phyloP scores from a whole-genome alignment of 139 green algal species.

The Limnomonas spitsbergensis region DNA sequence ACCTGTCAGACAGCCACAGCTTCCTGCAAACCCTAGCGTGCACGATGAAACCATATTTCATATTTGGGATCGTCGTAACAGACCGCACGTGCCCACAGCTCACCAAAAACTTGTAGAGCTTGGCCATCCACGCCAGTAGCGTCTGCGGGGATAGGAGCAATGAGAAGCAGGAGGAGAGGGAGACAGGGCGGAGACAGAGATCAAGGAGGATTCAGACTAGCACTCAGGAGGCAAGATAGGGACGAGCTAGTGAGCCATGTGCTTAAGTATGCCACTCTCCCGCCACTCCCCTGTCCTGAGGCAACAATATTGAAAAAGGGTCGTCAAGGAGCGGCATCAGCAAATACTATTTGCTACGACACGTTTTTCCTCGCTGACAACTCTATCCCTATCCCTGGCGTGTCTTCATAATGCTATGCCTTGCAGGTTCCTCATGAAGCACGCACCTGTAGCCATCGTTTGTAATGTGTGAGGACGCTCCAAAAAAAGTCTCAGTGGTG shows the following conservation, averaged over 20 bases:
- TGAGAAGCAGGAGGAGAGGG: not conserved
- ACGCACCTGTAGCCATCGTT: not conserved
- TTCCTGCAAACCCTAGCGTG: too few relatives aligned
- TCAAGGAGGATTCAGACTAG: not conserved
- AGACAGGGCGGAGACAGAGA: not conserved
- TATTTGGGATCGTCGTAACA: too few relatives aligned
- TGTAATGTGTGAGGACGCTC: not conserved
- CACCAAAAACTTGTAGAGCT: slow-evolving; percentile 2
- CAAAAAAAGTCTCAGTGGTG: not conserved
- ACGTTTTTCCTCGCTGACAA: not conserved
- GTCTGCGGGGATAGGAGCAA: not conserved
- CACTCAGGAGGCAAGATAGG: too few relatives aligned
- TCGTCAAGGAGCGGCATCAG: not conserved
- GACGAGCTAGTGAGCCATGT: not conserved
- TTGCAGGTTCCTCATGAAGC: not conserved
- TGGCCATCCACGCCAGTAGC: not conserved
- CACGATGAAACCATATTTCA: too few relatives aligned
- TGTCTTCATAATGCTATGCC: not conserved
- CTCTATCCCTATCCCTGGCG: not conserved
- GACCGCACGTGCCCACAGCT: too few relatives aligned
- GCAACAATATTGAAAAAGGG: not conserved
- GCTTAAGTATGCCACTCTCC: not conserved
- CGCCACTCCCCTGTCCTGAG: not conserved
- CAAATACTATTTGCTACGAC: not conserved
- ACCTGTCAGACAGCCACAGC: too few relatives aligned